Percentiles rank a stretch among this genome's conserved stretches.
Conservation (phyloP, 176 grass and related monocot species). For the Musa schizocarpa region DNA sequence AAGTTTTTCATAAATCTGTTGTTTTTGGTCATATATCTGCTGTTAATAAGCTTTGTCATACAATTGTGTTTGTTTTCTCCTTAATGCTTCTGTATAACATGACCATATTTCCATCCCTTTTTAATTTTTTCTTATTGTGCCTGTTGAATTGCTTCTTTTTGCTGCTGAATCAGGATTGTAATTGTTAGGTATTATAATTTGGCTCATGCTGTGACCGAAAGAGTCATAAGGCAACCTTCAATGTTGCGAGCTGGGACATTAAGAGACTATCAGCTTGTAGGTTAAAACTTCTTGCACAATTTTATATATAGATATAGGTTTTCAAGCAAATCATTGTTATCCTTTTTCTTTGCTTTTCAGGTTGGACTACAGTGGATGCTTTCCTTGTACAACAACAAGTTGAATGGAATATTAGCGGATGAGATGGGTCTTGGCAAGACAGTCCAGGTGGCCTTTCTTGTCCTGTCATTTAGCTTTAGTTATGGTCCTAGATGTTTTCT, state of each 20-base stretch:
- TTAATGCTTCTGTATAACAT: not conserved
- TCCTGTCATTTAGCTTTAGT: conserved; percentile 12
- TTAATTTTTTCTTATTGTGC: not conserved
- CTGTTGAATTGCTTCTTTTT: conserved; percentile 6
- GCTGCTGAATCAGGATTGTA: not conserved
- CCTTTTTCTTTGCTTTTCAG: conserved; percentile 32
- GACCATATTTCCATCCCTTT: not conserved
- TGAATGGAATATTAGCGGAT: conserved; percentile 99
- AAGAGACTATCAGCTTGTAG: conserved; percentile 96
- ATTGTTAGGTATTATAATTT: conserved; percentile 83
- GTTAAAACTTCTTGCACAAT: not conserved
- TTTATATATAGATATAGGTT: conserved; percentile 14
- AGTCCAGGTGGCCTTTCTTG: conserved; percentile 57
- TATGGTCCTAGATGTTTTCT: not conserved
- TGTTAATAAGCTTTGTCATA: not conserved
- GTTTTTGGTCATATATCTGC: not conserved
- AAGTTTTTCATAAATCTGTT: conserved; percentile 16
- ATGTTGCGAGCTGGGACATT: conserved; percentile 80
- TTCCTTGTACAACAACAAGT: conserved; percentile 97
- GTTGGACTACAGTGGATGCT: conserved; percentile 99
- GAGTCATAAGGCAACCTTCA: conserved; percentile 80
- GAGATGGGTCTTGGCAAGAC: conserved; percentile 99
- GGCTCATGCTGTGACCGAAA: conserved; percentile 95
- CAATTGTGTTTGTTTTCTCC: not conserved
- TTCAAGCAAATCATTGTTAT: conserved; percentile 12